Percentiles rank a stretch among this genome's conserved stretches.
These are phyloP conservation scores for Bolboschoenoplectus hybrid DNA, from an alignment of 202 grass and related monocot genomes.

Conservation along the genomic window DNA sequence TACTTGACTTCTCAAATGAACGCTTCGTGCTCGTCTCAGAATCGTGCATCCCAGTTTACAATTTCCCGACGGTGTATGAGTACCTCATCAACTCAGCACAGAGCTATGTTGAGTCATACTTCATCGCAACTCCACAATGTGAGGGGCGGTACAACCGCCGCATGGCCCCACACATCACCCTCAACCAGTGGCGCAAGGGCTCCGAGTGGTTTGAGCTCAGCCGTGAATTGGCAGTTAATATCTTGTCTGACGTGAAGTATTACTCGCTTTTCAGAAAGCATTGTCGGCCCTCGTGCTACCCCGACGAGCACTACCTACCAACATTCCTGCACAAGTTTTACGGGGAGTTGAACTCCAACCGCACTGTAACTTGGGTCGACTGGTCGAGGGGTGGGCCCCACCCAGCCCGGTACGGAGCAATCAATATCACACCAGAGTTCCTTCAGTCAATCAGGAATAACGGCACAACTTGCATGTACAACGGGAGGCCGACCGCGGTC, in stretches of 20 bases:
- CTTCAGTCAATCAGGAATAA: conserved; percentile 87
- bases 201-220: conserved; percentile 97
- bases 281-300: conserved; percentile 85
- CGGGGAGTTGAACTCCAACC: conserved; percentile 67
- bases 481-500: conserved; percentile 59
- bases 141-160: conserved; percentile 75
- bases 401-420: conserved; percentile 75
- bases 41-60: conserved; percentile 84
- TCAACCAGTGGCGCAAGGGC: conserved; percentile 77
- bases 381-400: conserved; percentile 97
- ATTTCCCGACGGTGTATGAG: conserved; percentile 81
- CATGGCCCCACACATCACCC: conserved; percentile 79
- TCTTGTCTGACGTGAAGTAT: conserved; percentile 80
- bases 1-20: conserved; percentile 92
- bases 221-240: conserved; percentile 69
- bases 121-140: conserved; percentile 55
- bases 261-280: conserved; percentile 76
- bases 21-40: conserved; percentile 88
- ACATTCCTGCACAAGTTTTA: conserved; percentile 86
- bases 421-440: conserved; percentile 56
- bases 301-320: conserved; percentile 93
- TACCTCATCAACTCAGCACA: conserved; percentile 82
- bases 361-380: conserved; percentile 92
- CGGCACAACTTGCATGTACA: conserved; percentile 68
- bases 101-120: conserved; percentile 83